Evolutionary conservation across 345 rosid species (phyloP), one percentile per base, ranked within the genome.

Genomic region (Lumnitzera littorea): DNA sequence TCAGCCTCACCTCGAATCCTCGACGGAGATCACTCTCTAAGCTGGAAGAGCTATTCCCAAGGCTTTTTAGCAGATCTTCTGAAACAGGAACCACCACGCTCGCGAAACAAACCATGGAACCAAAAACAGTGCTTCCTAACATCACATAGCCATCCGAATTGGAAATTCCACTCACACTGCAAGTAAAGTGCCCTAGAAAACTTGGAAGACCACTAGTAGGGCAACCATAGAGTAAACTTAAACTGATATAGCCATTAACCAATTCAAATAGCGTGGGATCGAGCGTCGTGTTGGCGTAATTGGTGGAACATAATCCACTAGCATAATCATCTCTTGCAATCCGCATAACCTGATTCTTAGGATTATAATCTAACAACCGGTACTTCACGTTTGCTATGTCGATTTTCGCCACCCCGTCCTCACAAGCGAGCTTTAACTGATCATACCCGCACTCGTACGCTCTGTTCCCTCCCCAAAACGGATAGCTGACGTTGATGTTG

Each of bases 371-470:
- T 6, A 65, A 51, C 29, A 72, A 66, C 47, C 23, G 57, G 71
- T 67, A 70, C 2, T 11, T 47, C 20, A 48, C 63, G 0, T 56
- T 58, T 24, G 11, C 36, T 47, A 67, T 41, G 15, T 15, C 52
- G 53, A 76, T 68, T 29, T 15, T 43, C 11, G 74, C 56, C 4
- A 7, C n/a, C 14, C 27, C 15, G 31, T 55, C 24, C n/a, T 29
- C 51, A 64, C 82, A 78, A 9, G 13, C 12, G 24, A 74, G 74
- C 60, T 63, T 24, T 13, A 71, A 61, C 15, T 46, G 67, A 0
- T 78, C 67, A 54, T 43, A 36, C 59, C 82, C 76, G 15, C 82
- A 78, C 14, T 3, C 36, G 10, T 25, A 14, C 23, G 63, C 17
- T 20, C 75, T 67, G 15, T 55, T 55, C 10, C 43, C 60, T 4